Base-by-base conservation (phyloP, 306 rosid genomes). In the Vicia villosa region DNA sequence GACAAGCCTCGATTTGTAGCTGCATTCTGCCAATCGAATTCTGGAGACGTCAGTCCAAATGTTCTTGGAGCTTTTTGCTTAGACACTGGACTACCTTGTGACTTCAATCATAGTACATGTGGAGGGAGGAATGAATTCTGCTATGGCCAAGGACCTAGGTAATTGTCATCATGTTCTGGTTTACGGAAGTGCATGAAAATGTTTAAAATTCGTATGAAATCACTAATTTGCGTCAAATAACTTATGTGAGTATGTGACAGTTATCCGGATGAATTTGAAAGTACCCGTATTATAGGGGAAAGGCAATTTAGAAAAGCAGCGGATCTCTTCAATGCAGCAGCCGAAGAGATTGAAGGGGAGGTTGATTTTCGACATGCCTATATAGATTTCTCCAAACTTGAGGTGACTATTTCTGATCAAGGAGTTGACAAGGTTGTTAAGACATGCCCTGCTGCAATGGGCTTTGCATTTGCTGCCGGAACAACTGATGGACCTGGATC, bases 401-500 rank as follows among this genome's bases (percentile, higher is more conserved):
- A 88, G 66, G 93, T 89, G 47, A 82, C 90, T 4, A 51, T 89
- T 77, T 76, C 81, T 41, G 79, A 79, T 60, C 37, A 77, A 54
- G 96, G 87, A 79, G 80, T 67, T 73, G 45, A 79, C 11, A 67
- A 89, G 75, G 82, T 76, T 61, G 89, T 80, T 49, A 86, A 85
- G 76, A 92, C 98, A 59, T 92, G 98, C 70, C 95, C 98, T 28
- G 96, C 98, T 32, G 95, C 98, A 49, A 92, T 92, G 98, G 98
- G 98, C 30, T 86, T 89, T 74, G 89, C 87, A 70, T 92, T 89
- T 88, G 98, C 92, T 6, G 98, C 98, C 15, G 98, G 98, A 80
- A 92, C 95, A 63, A 92, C 96, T 11, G 98, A 92, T 74, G 98
- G 98, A 47, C 98, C 98, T 37, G 96, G 98, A 67, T 92, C 98